phyloP scores from a whole-genome alignment of 306 rosid species.

The Gleditsia sinensis region DNA sequence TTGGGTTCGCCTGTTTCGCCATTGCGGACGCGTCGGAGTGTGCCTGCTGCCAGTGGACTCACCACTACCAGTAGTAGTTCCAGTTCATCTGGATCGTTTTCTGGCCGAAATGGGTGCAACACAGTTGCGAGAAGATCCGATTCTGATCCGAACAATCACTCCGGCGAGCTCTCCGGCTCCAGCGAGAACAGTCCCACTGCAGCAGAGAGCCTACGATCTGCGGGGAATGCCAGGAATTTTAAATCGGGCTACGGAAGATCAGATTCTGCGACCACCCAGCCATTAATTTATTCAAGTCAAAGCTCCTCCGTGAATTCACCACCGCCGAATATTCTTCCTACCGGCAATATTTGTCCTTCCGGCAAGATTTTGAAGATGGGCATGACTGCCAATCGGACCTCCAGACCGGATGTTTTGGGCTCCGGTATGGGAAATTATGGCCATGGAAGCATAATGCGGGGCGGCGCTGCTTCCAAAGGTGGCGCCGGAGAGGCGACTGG shows the following conservation, averaged over 20 bases:
- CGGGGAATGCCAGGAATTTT: constrained; percentile 32
- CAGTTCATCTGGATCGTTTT: constrained; percentile 70
- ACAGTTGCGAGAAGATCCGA: constrained; percentile 46
- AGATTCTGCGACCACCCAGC: constrained; percentile 47
- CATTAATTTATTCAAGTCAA: constrained; percentile 56
- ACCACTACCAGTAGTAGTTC: constrained; percentile 63
- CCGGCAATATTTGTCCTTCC: constrained; percentile 82
- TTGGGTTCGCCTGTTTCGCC: constrained; percentile 90
- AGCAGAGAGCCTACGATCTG: constrained; percentile 50
- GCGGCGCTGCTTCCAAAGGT: constrained; percentile 46
- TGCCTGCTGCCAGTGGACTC: constrained; percentile 33
- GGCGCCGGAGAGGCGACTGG: constrained; percentile 21
- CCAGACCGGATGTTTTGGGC: constrained; percentile 67
- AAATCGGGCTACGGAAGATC: constrained; percentile 60
- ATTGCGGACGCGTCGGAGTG: constrained; percentile 54
- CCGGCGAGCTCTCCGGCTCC: constrained; percentile 75
- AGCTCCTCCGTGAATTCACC: constrained; percentile 60
- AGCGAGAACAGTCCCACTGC: constrained; percentile 70
- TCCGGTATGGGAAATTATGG: constrained; percentile 79
- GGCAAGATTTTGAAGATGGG: constrained; percentile 64
- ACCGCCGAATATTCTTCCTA: constrained; percentile 55
- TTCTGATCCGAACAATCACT: constrained; percentile 54
- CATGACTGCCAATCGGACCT: constrained; percentile 47
- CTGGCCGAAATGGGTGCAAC: constrained; percentile 48
- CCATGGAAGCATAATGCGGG: constrained; percentile 90